A percentile compares a stretch with the other conserved stretches of the same genome.
phyloP scores from a whole-genome alignment of 2,329 filamentous ascomycete genomes.

The Venturia asperata region DNA sequence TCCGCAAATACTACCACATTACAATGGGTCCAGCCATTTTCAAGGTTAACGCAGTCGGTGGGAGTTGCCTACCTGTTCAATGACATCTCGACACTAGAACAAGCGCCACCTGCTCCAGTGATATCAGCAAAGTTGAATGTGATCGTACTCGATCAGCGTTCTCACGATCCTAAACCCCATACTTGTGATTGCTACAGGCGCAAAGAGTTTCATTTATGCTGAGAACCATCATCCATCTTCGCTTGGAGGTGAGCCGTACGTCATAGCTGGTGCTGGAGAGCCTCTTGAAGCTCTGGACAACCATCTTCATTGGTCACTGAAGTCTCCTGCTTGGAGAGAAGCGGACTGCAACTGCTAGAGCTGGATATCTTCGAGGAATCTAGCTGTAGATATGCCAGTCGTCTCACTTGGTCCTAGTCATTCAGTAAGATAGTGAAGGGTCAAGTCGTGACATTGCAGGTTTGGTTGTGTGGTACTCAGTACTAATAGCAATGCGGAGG shows the following conservation, averaged over 20 bases:
- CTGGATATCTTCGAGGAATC: no score
- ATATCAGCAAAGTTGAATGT: background rate
- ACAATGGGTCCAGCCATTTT: no score
- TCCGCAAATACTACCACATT: no score
- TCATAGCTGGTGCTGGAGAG: conserved; percentile 1
- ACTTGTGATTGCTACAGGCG: background rate
- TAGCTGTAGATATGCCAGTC: background rate
- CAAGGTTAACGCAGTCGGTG: background rate
- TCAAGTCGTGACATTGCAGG: background rate
- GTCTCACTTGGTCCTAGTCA: background rate
- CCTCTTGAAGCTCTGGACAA: background rate
- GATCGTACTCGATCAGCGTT: background rate
- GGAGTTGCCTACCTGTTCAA: background rate
- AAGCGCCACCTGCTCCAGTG: background rate
- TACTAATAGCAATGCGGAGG: no score
- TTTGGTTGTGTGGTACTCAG: no score
- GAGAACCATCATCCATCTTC: background rate
- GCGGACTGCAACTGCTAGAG: no score
- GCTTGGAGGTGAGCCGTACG: background rate
- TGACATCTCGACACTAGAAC: background rate
- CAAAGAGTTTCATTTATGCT: background rate
- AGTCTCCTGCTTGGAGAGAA: no score
- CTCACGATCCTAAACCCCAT: background rate
- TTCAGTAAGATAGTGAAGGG: background rate
- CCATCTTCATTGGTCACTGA: no score